These are phyloP conservation scores for Lagenaria siceraria DNA, from an alignment of 306 rosid genomes.

Conservation along the genomic window DNA sequence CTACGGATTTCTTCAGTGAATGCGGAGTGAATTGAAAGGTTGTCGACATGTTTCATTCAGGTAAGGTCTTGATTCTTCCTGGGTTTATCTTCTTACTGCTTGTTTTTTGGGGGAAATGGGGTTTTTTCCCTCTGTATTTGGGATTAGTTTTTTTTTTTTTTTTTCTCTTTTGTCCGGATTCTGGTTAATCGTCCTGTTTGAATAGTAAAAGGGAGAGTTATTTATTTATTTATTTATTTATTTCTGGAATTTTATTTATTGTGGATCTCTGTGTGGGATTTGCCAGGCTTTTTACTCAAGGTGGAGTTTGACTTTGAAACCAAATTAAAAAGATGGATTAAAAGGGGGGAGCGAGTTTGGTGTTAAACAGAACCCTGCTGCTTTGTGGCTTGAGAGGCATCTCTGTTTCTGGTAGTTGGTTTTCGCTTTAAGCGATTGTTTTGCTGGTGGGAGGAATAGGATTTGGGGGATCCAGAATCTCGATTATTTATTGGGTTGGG, in stretches of 20 bases:
- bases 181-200: not conserved
- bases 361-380: conserved; percentile 7
- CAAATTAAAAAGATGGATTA: conserved; percentile 10
- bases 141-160: not conserved
- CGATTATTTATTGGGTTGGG: conserved; percentile 12
- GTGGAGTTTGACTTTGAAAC: conserved; percentile 56
- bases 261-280: conserved; percentile 25
- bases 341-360: conserved; percentile 22
- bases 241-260: conserved; percentile 13
- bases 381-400: not conserved
- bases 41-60: not conserved
- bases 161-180: not conserved
- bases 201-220: not conserved
- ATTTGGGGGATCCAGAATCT: conserved; percentile 16
- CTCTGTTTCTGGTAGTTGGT: conserved; percentile 1
- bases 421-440: conserved; percentile 19
- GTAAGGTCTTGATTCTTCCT: not conserved
- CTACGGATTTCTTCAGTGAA: not conserved
- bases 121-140: not conserved
- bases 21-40: not conserved
- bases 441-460: conserved; percentile 29
- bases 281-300: conserved; percentile 60
- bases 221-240: conserved; percentile 7
- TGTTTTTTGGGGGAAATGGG: not conserved
- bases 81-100: not conserved